Conservation (phyloP, 805 yeast species). For the Candida loeiensis region DNA sequence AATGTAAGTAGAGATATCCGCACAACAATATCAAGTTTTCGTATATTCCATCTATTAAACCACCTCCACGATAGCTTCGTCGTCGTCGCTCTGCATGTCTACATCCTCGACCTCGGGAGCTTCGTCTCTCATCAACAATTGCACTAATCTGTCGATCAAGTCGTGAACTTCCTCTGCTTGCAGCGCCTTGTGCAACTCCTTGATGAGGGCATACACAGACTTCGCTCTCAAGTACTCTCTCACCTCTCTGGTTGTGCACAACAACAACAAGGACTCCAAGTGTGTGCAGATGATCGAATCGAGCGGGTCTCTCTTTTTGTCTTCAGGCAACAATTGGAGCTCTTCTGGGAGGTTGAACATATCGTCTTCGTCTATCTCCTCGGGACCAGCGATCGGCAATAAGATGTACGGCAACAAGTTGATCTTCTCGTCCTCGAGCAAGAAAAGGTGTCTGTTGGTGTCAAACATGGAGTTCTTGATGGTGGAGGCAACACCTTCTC, state of each 20-base stretch:
- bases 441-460: slow-evolving; percentile 56
- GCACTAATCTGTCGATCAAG: slow-evolving; percentile 79
- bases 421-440: slow-evolving; percentile 59
- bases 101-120: slow-evolving; percentile 39
- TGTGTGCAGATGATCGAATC: slow-evolving; percentile 63
- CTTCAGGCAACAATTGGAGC: slow-evolving; percentile 72
- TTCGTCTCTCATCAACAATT: slow-evolving; percentile 91
- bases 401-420: slow-evolving; percentile 79
- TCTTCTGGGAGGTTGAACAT: slow-evolving; percentile 85
- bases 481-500: slow-evolving; percentile 91
- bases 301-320: slow-evolving; percentile 73
- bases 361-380: slow-evolving; percentile 76
- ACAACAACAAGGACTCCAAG: slow-evolving; percentile 72
- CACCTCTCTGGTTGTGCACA: slow-evolving; percentile 70
- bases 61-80: slow-evolving; percentile 51
- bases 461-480: slow-evolving; percentile 88
- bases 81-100: slow-evolving; percentile 46
- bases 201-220: slow-evolving; percentile 78
- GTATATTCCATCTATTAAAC: slow-evolving; percentile 22
- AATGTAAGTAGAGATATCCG: too few relatives aligned
- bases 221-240: slow-evolving; percentile 78
- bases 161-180: slow-evolving; percentile 50
- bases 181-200: slow-evolving; percentile 74
- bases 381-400: slow-evolving; percentile 77
- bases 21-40: too few relatives aligned